Conservation (phyloP, 768 basidiomycete genomes). For the Boletellus emodensis region DNA sequence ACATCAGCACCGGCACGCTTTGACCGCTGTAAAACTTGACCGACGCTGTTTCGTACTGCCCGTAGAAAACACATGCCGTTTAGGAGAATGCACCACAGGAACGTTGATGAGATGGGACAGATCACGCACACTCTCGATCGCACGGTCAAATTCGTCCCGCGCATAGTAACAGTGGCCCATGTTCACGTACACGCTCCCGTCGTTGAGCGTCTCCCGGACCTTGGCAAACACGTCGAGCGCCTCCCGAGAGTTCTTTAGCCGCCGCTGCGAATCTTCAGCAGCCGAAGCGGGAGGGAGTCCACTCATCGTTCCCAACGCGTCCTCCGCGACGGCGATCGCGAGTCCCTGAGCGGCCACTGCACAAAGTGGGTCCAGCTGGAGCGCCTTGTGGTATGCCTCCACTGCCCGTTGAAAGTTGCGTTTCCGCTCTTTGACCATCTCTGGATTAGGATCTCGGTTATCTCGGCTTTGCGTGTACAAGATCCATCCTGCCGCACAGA, state of each 20-base stretch:
- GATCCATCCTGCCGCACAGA: slow-evolving; percentile 87
- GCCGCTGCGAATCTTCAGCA: slow-evolving; percentile 61
- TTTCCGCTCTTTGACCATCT: slow-evolving; percentile 58
- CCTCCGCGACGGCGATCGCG: slow-evolving; percentile 92
- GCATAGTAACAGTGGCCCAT: slow-evolving; percentile 95
- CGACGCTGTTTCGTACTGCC: slow-evolving; percentile 89
- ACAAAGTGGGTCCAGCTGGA: slow-evolving; percentile 78
- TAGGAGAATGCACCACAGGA: too few relatives aligned
- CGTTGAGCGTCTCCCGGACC: slow-evolving; percentile 79
- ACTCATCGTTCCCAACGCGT: slow-evolving; percentile 68
- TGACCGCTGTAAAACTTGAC: slow-evolving; percentile 70
- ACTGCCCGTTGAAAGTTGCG: slow-evolving; percentile 77
- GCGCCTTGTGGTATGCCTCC: slow-evolving; percentile 90
- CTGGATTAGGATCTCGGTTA: slow-evolving; percentile 57
- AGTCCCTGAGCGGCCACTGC: slow-evolving; percentile 94
- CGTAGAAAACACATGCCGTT: neutral
- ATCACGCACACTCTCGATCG: slow-evolving; percentile 84
- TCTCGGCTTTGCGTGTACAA: slow-evolving; percentile 85
- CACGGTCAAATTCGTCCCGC: slow-evolving; percentile 90
- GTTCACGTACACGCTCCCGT: slow-evolving; percentile 88
- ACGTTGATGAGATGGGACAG: neutral
- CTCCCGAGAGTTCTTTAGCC: slow-evolving; percentile 74
- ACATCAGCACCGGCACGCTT: slow-evolving; percentile 73
- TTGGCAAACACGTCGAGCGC: slow-evolving; percentile 88
- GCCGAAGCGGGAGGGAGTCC: slow-evolving; percentile 46